Percentiles rank a stretch among this genome's conserved stretches.
Evolutionary conservation across 2,329 filamentous ascomycete species (phyloP).

Genomic region (Arthrobotrys megalospora): DNA sequence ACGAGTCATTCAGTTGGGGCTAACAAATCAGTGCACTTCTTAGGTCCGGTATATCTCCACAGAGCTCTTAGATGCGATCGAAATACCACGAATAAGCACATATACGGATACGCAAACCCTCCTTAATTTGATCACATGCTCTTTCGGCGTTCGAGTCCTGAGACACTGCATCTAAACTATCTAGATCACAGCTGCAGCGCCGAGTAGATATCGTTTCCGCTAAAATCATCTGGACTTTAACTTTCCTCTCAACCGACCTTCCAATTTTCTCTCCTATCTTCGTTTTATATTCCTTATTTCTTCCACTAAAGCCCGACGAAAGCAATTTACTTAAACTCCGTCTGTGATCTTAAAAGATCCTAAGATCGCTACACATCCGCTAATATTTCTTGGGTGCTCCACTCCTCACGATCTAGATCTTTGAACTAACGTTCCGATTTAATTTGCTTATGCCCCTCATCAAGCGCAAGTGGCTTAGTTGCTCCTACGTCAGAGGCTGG

Average conservation of each 20-base stretch:
- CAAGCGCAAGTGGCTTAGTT: conserved; percentile 21
- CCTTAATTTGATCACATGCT: conserved; percentile 14
- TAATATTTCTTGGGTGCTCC: conserved; percentile 19
- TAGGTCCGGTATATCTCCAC: conserved; percentile 3
- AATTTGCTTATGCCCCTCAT: not conserved
- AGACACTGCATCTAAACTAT: conserved; percentile 13
- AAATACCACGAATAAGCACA: conserved; percentile 4
- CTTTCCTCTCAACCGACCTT: conserved; percentile 17
- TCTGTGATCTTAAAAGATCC: not conserved
- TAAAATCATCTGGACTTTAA: not conserved
- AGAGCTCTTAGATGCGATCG: conserved; percentile 12
- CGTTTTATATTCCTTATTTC: not conserved
- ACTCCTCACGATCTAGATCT: conserved; percentile 19
- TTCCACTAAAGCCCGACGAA: not conserved
- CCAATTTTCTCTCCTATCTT: not conserved
- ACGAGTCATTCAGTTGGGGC: not conserved
- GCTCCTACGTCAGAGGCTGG: conserved; percentile 20
- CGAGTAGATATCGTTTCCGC: not conserved
- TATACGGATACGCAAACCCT: not conserved
- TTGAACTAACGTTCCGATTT: not conserved
- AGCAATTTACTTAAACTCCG: conserved; percentile 5
- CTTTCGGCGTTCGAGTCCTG: not conserved
- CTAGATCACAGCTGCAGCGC: not conserved
- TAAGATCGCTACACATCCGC: conserved; percentile 20
- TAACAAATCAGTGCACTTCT: not conserved